Base-by-base conservation (phyloP, 2,329 filamentous ascomycete species). In the Coniochaeta sp. region DNA sequence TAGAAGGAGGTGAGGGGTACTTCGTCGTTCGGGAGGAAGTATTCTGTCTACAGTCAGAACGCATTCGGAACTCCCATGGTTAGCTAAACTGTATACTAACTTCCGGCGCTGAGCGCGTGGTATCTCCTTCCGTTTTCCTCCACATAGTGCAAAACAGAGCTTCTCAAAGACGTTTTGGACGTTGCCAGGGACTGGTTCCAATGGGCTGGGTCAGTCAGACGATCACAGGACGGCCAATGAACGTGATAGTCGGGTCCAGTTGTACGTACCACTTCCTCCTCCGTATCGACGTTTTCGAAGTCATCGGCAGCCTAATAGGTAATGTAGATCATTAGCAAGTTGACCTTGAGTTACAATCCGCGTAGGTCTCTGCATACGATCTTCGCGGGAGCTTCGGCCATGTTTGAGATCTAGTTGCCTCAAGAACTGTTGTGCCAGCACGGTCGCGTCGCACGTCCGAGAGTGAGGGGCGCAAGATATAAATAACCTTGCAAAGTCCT, bases 51-150 rank as follows among this genome's bases (percentile, higher is more conserved):
- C 9, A 14, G n/a, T 52, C 16, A 52, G 47, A 26, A 24, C 14
- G 19, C 10, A 28, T 10, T 26, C 9, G 22, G 22, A 52, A 12
- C 17, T 36, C 5, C 12, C 22, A 28, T 24, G 8, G 26, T 5
- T 22, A 9, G 19, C 10, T 22, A 14, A 9, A 12, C n/a, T 28
- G 14, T 16, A 30, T 30, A 55, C 60, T 52, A 36, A 66, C 65
- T 63, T 38, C 65, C 65, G 8, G 60, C 55, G 30, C 61, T 66
- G 54, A 63, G 54, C 9, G 65, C 58, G 54, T 66, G 63, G 28
- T 66, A 66, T 4, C 59, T 64, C 10, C 65, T 56, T 2, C 65
- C 65, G 44, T 66, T 66, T 38, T 65, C 65, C 24, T 60, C 24
- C n/a, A 62, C 58, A 32, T 62, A 65, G 10, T 32, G 38, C n/a